A percentile compares a stretch with the other conserved stretches of the same genome.
Conservation (phyloP, 106 monocot species). For the Gastrodia elata region DNA sequence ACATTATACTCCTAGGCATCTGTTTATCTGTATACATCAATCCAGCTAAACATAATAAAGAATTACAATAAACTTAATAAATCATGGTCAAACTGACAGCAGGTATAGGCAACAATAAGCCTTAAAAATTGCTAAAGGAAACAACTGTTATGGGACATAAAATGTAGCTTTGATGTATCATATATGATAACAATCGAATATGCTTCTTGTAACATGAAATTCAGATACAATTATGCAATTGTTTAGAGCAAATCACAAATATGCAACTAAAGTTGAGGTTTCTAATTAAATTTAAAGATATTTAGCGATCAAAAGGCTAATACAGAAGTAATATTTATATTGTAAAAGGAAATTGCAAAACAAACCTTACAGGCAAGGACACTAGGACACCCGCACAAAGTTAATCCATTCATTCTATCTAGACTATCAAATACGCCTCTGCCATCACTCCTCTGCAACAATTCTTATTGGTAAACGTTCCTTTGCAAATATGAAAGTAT, state of each 20-base stretch:
- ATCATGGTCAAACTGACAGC: too few relatives aligned
- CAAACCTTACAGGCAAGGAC: slow-evolving; percentile 65
- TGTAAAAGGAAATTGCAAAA: neutral
- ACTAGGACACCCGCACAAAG: slow-evolving; percentile 65
- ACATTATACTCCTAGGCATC: neutral
- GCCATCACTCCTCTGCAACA: slow-evolving; percentile 84
- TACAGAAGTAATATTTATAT: neutral
- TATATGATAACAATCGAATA: neutral
- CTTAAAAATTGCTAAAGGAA: too few relatives aligned
- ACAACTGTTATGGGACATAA: too few relatives aligned
- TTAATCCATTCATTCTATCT: slow-evolving; percentile 81
- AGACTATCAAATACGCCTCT: slow-evolving; percentile 75
- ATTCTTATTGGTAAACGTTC: neutral
- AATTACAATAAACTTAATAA: neutral
- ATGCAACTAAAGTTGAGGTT: neutral
- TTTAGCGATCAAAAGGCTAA: neutral
- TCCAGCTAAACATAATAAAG: neutral
- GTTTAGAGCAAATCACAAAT: too few relatives aligned
- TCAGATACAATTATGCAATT: neutral
- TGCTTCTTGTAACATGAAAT: neutral
- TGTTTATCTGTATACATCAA: neutral
- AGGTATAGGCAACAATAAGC: too few relatives aligned
- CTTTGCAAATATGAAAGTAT: neutral
- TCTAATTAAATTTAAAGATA: neutral
- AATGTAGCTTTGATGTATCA: neutral